A percentile compares a stretch with the other conserved stretches of the same genome.
Evolutionary conservation across 768 basidiomycete genomes (phyloP).

Genomic region (Hortiboletus campestris): DNA sequence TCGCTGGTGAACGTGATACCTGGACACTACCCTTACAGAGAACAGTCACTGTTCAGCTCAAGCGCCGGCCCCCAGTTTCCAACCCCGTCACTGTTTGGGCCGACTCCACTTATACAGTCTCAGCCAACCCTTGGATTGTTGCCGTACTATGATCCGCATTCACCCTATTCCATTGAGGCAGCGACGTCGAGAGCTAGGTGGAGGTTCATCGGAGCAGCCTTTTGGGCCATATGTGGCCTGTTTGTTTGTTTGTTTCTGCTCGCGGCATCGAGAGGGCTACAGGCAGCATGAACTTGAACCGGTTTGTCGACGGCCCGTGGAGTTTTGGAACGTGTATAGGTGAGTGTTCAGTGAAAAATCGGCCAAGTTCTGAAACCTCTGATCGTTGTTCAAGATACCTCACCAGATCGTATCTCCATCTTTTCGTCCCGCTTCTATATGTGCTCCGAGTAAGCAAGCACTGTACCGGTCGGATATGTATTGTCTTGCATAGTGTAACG

Average conservation of each 20-base stretch:
- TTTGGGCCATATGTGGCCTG: conserved; percentile 40
- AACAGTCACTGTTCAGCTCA: conserved; percentile 19
- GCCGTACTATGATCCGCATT: conserved; percentile 45
- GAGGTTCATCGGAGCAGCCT: conserved; percentile 43
- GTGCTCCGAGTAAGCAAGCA: not conserved
- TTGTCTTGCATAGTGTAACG: not conserved
- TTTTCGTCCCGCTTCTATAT: not conserved
- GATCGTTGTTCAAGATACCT: not conserved
- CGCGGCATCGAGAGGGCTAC: conserved; percentile 19
- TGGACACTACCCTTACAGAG: conserved; percentile 13
- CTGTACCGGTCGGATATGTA: not conserved
- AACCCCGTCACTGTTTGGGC: conserved; percentile 31
- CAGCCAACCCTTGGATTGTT: conserved; percentile 34
- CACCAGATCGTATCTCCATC: not conserved
- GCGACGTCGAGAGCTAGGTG: conserved; percentile 40
- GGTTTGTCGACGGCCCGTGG: not conserved
- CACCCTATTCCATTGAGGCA: conserved; percentile 36
- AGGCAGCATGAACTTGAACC: not conserved
- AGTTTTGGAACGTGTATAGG: not conserved
- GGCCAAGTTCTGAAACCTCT: not conserved
- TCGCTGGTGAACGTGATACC: conserved; percentile 12
- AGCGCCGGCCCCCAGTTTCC: conserved; percentile 13
- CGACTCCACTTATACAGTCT: conserved; percentile 40
- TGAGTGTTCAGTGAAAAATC: not conserved
- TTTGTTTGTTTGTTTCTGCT: conserved; percentile 29